These are phyloP conservation scores for Alloascoidea hylecoeti DNA, from an alignment of 805 yeast genomes.

Conservation along the genomic window DNA sequence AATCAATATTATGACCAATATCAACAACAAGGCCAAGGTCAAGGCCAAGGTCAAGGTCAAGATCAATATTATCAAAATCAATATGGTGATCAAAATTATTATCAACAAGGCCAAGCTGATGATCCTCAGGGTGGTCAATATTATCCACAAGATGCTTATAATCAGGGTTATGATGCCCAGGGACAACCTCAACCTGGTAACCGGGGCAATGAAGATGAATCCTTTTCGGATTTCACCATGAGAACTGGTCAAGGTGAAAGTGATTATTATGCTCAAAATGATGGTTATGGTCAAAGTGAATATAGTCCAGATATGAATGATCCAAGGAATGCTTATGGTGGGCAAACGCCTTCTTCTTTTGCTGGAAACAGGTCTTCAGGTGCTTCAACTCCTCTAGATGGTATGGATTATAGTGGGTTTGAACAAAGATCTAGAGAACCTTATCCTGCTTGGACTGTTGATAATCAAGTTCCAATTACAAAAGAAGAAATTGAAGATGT, in stretches of 20 bases:
- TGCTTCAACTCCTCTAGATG: slow-evolving; percentile 88
- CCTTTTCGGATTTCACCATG: slow-evolving; percentile 23
- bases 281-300: not conserved
- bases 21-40: no score
- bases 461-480: slow-evolving; percentile 68
- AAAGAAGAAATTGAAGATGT: slow-evolving; percentile 46
- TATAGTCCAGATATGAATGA: no score
- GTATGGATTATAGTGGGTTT: slow-evolving; percentile 38
- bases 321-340: slow-evolving; percentile 35
- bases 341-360: slow-evolving; percentile 74
- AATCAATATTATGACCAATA: no score
- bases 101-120: no score
- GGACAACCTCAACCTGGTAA: no score
- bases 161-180: no score
- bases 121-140: no score
- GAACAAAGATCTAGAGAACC: slow-evolving; percentile 57
- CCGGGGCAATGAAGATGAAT: not conserved
- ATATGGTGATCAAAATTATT: no score
- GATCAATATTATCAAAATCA: no score
- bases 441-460: slow-evolving; percentile 98
- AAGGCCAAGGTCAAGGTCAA: no score
- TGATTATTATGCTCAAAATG: slow-evolving; percentile 34
- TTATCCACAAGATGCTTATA: no score
- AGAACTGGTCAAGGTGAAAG: slow-evolving; percentile 27
- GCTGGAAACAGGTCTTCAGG: slow-evolving; percentile 84